Percentiles rank a stretch among this genome's conserved stretches.
Evolutionary conservation across 2,329 filamentous ascomycete genomes (phyloP).

Genomic region (Fusarium nodosum): DNA sequence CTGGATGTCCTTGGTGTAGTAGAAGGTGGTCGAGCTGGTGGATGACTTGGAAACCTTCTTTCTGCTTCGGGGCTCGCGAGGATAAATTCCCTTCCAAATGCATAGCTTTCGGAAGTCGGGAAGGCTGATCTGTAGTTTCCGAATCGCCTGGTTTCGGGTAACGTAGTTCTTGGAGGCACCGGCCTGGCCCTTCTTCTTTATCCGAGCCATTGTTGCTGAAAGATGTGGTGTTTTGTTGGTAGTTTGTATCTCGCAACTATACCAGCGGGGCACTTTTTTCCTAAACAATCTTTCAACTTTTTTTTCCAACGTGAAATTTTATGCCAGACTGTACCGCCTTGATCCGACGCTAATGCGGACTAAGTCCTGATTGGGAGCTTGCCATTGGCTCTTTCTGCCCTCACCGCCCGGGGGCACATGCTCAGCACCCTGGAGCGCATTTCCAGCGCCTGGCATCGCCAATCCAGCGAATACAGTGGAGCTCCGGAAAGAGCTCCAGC

Average conservation of each 20-base stretch:
- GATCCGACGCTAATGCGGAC: slow-evolving; percentile 13
- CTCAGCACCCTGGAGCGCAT: slow-evolving; percentile 23
- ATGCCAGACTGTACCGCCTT: slow-evolving; percentile 53
- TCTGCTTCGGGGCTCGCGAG: slow-evolving; percentile 94
- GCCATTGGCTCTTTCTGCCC: slow-evolving; percentile 18
- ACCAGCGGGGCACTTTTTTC: slow-evolving; percentile 54
- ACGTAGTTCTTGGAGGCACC: slow-evolving; percentile 99
- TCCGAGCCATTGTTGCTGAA: slow-evolving; percentile 71
- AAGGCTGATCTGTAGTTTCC: slow-evolving; percentile 96
- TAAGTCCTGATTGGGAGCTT: background rate
- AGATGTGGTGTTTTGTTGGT: slow-evolving; percentile 40
- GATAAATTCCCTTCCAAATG: slow-evolving; percentile 99
- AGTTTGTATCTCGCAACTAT: slow-evolving; percentile 40
- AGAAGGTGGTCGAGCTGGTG: slow-evolving; percentile 92
- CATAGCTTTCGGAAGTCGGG: slow-evolving; percentile 98
- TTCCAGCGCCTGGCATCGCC: slow-evolving; percentile 30
- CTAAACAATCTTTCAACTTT: slow-evolving; percentile 52
- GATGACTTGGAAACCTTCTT: slow-evolving; percentile 96
- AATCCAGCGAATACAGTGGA: slow-evolving; percentile 36
- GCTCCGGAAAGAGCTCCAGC: slow-evolving; percentile 30
- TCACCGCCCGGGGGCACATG: slow-evolving; percentile 26
- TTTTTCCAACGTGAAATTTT: slow-evolving; percentile 53
- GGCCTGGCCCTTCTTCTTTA: slow-evolving; percentile 93
- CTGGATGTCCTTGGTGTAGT: slow-evolving; percentile 94
- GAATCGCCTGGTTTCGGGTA: slow-evolving; percentile 94